Conservation (phyloP, 306 rosid species). For the Ochetophila trinervis region DNA sequence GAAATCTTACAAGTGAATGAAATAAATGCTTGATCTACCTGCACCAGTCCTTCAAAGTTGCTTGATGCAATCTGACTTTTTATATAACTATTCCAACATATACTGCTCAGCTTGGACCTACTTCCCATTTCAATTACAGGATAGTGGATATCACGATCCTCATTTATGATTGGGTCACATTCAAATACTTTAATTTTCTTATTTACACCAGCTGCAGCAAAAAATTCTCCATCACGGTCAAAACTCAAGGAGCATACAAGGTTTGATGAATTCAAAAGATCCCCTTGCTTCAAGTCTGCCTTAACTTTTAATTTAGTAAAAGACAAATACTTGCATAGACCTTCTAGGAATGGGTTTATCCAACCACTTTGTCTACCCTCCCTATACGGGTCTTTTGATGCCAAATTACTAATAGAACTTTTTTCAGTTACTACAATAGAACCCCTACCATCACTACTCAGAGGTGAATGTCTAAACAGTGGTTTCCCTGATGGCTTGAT, state of each 20-base stretch:
- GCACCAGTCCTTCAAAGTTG: conserved; percentile 95
- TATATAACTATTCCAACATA: conserved; percentile 95
- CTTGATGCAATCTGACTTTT: conserved; percentile 98
- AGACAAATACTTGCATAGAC: conserved; percentile 92
- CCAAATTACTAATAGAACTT: conserved; percentile 60
- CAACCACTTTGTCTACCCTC: conserved; percentile 68
- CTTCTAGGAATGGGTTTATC: conserved; percentile 94
- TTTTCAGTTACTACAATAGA: conserved; percentile 58
- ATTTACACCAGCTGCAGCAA: conserved; percentile 94
- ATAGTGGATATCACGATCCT: conserved; percentile 91
- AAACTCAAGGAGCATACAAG: conserved; percentile 86
- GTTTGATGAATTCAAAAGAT: conserved; percentile 91
- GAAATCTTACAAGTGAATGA: conserved; percentile 16
- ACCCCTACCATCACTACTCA: conserved; percentile 67
- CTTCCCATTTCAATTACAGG: conserved; percentile 93
- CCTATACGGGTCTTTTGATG: conserved; percentile 49
- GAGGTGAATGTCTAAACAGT: conserved; percentile 47
- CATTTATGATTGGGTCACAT: conserved; percentile 65
- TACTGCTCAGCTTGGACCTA: conserved; percentile 84
- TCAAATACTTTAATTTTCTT: conserved; percentile 92
- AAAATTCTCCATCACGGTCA: conserved; percentile 92
- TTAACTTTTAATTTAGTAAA: conserved; percentile 75
- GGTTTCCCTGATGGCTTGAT: conserved; percentile 45
- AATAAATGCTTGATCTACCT: conserved; percentile 49
- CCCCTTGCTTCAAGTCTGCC: conserved; percentile 98